Evolutionary conservation across 1,284 basidiomycete genomes (phyloP), one percentile per base, ranked within the genome.

Genomic region (Coniophora puteana): DNA sequence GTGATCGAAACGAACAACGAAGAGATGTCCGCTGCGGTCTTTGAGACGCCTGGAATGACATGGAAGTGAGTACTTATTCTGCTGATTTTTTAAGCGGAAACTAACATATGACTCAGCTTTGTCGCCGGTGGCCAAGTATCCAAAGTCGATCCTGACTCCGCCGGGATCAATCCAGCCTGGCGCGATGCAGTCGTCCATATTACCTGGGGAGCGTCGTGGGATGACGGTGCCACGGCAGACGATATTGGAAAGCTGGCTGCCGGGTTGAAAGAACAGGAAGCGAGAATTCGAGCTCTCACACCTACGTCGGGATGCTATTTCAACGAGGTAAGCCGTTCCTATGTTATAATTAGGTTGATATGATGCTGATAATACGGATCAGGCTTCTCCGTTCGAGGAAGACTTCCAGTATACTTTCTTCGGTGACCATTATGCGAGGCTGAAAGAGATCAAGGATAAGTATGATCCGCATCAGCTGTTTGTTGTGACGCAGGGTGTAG

Each of bases 401-500:
- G 50, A 70, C 36, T 63, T 56, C 28, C 49, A 62, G 48, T 48
- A 55, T 29, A 58, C 64, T 0, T 72, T 68, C 57, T 73, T 67
- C 47, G 69, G 71, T 1, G 47, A 59, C 12, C 66, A 73, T 47
- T 69, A 69, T 42, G 22, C 40, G 2, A 50, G 47, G 24, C 47
- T 73, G 28, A 61, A 56, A 42, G 46, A 41, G 4, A 68, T 74
- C 55, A 73, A 74, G 50, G 39, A 48, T 7, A 57, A 48, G 29
- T 69, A 69, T 46, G 72, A 75, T 44, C 65, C 66, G 2, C 35
- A 52, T 7, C 60, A 57, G 29, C 47, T 74, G 21, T 75, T 72
- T 50, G 46, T 69, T 18, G 70, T 74, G 14, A 47, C 54, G 1
- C 53, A 55, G 29, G 71, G 71, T 5, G 67, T 72, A 17, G 67